A percentile compares a stretch with the other conserved stretches of the same genome.
Conservation (phyloP, 2,329 filamentous ascomycete species). For the Thelonectria discophora region DNA sequence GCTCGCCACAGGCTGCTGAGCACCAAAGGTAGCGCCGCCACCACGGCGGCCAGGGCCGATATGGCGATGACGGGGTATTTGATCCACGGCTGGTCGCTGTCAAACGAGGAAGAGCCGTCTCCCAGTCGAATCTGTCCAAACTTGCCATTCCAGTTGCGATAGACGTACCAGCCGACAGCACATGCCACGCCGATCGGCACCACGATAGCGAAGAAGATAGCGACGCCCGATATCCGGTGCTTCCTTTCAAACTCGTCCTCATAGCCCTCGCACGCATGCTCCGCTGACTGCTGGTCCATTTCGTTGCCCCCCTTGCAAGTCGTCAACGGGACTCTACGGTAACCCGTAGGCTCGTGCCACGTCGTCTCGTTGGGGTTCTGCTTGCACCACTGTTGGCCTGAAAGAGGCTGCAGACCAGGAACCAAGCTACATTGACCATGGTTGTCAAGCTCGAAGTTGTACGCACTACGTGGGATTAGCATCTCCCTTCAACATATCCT, state of each 20-base stretch:
- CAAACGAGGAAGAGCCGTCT: conserved; percentile 66
- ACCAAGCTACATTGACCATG: conserved; percentile 84
- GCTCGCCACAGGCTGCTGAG: conserved; percentile 76
- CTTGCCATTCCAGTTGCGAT: conserved; percentile 84
- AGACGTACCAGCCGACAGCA: conserved; percentile 84
- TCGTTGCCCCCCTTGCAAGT: conserved; percentile 83
- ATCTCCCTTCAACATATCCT: not conserved
- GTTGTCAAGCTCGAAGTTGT: conserved; percentile 85
- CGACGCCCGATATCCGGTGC: conserved; percentile 74
- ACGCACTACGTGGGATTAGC: conserved; percentile 70
- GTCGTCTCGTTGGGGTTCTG: conserved; percentile 74
- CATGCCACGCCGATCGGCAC: conserved; percentile 77
- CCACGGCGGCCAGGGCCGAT: conserved; percentile 69
- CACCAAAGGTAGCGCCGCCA: conserved; percentile 74
- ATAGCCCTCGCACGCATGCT: conserved; percentile 74
- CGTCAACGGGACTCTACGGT: conserved; percentile 87
- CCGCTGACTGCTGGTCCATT: conserved; percentile 70
- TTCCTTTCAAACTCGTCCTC: conserved; percentile 82
- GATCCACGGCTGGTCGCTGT: conserved; percentile 79
- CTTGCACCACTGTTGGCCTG: conserved; percentile 60
- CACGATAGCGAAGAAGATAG: conserved; percentile 85
- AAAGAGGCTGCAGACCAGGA: conserved; percentile 70
- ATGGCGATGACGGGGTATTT: conserved; percentile 82
- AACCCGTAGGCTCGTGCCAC: conserved; percentile 87
- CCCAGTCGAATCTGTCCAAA: conserved; percentile 93